Percentiles rank a stretch among this genome's conserved stretches.
Conservation (phyloP, 768 basidiomycete species). For the Lanmaoa pseudosensibilis region DNA sequence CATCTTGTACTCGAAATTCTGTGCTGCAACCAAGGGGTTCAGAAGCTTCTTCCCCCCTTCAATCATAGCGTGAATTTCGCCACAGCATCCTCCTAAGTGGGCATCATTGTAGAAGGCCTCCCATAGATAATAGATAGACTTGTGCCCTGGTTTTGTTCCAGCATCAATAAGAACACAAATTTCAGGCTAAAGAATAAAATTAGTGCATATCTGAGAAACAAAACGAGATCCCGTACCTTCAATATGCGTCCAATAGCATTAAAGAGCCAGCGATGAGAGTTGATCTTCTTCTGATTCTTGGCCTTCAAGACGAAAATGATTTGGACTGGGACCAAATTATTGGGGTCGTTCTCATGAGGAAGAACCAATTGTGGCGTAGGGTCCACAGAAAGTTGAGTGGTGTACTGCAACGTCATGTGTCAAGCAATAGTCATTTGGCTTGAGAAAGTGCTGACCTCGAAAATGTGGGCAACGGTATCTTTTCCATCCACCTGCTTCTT, state of each 20-base stretch:
- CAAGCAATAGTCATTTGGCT: neutral
- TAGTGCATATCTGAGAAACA: conserved; percentile 1
- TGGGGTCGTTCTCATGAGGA: conserved; percentile 85
- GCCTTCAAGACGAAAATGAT: conserved; percentile 91
- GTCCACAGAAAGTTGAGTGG: conserved; percentile 93
- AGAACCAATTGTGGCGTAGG: conserved; percentile 87
- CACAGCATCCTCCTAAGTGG: conserved; percentile 84
- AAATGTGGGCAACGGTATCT: conserved; percentile 90
- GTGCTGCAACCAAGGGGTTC: conserved; percentile 90
- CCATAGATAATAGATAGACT: conserved; percentile 95
- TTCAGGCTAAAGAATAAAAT: conserved; percentile 61
- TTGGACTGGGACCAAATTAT: conserved; percentile 91
- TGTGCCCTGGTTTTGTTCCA: conserved; percentile 95
- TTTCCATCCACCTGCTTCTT: conserved; percentile 90
- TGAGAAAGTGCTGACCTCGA: conserved; percentile 60
- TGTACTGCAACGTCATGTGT: conserved; percentile 60
- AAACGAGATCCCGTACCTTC: conserved; percentile 45
- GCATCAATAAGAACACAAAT: conserved; percentile 92
- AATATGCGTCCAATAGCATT: conserved; percentile 87
- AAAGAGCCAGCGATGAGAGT: conserved; percentile 94
- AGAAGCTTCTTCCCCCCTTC: conserved; percentile 88
- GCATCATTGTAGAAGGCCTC: conserved; percentile 84
- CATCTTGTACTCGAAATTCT: conserved; percentile 99
- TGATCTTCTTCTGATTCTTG: conserved; percentile 95
- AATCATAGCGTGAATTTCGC: conserved; percentile 97